These are phyloP conservation scores for Ulmus americana DNA, from an alignment of 331 rosid genomes.

Conservation along the genomic window DNA sequence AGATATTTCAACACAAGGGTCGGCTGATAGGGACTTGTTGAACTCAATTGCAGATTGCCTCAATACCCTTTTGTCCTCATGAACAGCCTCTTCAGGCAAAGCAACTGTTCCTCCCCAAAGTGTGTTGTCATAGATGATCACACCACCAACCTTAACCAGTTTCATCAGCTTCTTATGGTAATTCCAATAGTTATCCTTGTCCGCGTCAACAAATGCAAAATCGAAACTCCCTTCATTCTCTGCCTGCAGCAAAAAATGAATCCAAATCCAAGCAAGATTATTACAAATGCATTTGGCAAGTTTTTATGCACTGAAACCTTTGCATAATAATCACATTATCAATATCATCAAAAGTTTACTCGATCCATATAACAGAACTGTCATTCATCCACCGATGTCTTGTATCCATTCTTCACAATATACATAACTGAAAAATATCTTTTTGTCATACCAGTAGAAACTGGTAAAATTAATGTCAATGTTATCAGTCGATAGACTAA, in stretches of 20 bases:
- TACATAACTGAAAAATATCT: too few relatives aligned
- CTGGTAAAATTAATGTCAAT: too few relatives aligned
- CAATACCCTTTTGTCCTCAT: background rate
- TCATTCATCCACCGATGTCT: too few relatives aligned
- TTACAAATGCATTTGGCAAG: too few relatives aligned
- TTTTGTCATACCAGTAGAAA: too few relatives aligned
- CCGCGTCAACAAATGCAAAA: slow-evolving; percentile 59
- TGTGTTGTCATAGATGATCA: slow-evolving; percentile 44
- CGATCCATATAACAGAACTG: too few relatives aligned
- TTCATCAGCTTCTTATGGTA: slow-evolving; percentile 60
- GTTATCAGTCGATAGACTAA: too few relatives aligned
- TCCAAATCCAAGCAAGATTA: background rate
- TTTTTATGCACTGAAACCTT: too few relatives aligned
- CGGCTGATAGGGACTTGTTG: slow-evolving; percentile 25
- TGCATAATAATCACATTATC: too few relatives aligned
- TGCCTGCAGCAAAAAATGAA: slow-evolving; percentile 10
- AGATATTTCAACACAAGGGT: slow-evolving; percentile 36
- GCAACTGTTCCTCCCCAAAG: slow-evolving; percentile 35
- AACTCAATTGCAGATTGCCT: slow-evolving; percentile 23
- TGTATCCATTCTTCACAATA: too few relatives aligned
- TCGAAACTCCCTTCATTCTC: slow-evolving; percentile 35
- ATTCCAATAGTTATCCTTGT: slow-evolving; percentile 43
- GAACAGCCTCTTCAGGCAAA: slow-evolving; percentile 14
- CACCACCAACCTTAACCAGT: slow-evolving; percentile 50
- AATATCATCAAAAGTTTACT: too few relatives aligned